Evolutionary conservation across 208 protist species (phyloP), one percentile per base, ranked within the genome.

Genomic region (Wallacemonas sp.): DNA sequence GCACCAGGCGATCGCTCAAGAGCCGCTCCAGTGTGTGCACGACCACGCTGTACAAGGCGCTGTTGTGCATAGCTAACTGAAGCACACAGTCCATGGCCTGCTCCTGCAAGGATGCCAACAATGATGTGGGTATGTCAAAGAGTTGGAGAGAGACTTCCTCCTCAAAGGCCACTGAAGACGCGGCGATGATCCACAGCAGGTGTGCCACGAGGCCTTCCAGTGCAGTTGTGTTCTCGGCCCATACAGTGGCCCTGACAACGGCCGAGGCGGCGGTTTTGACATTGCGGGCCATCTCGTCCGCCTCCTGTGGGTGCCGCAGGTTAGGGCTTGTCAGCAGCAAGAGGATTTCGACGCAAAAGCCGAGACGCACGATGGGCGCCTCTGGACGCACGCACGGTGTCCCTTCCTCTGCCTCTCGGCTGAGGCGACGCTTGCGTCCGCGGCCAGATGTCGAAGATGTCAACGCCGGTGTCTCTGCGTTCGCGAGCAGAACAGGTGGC

Each of bases 301-400:
- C 63, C 65, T 76, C 73, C 36, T 75, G 59, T 3, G 71, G 55
- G 17, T 68, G 58, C 6, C 71, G 75, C 24, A 95, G 76, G 52
- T 95, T 87, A 0, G 82, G 84, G 37, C 68, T 79, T 45, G 81
- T 91, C 52, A 95, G 73, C 36, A 78, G 69, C 71, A 83, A 71
- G 19, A 95, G 55, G 24, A 95, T 69, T 38, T 92, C 83, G 10
- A 87, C 68, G 68, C 89, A 95, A 61, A 81, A 81, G 30, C 83
- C 81, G 17, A 95, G 67, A 22, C 71, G 71, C 42, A 76, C 70
- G 32, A 48, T 8, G 21, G 62, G 24, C 38, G 41, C 24, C 37
- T 37, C 29, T 24, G 17, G 29, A 1, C 36, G 63, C 19, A 19
- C 21, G 21, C 3, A 1, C 8, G 15, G 13, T 4, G 37, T n/a